Percentiles rank a stretch among this genome's conserved stretches.
phyloP scores from a whole-genome alignment of 179 eudicot genomes.

The Beta macrorhiza region DNA sequence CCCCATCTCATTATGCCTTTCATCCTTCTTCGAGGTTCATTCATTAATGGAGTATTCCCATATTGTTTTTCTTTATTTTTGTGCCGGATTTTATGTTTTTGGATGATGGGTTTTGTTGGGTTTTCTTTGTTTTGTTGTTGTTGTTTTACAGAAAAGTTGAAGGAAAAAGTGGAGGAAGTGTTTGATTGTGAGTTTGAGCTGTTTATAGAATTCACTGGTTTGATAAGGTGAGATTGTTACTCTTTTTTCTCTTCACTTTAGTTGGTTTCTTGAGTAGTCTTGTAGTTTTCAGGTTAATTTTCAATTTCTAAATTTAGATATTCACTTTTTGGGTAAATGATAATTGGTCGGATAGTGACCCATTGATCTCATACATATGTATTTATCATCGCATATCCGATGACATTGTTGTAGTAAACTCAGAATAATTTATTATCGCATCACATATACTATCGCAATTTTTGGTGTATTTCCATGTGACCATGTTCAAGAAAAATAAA shows the following conservation, averaged over 20 bases:
- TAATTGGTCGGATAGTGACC: background rate
- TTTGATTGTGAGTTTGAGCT: constrained; percentile 84
- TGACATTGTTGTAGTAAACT: too few relatives aligned
- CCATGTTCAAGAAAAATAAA: too few relatives aligned
- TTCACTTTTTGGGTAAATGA: background rate
- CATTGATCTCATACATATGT: too few relatives aligned
- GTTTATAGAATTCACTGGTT: constrained; percentile 86
- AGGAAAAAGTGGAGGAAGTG: constrained; percentile 77
- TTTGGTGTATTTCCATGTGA: too few relatives aligned
- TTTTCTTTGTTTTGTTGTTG: background rate
- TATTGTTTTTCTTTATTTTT: background rate
- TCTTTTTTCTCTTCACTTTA: background rate
- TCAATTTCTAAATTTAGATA: background rate
- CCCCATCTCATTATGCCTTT: constrained; percentile 79
- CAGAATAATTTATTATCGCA: too few relatives aligned
- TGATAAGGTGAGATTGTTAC: constrained; percentile 59
- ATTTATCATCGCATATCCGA: too few relatives aligned
- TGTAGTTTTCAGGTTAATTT: background rate
- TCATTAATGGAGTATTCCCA: background rate
- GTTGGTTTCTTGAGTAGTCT: background rate
- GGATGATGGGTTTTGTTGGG: constrained; percentile 21
- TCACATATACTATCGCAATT: too few relatives aligned
- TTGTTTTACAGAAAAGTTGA: constrained; percentile 58
- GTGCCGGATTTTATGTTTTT: background rate
- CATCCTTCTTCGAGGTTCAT: constrained; percentile 64